A percentile compares a stretch with the other conserved stretches of the same genome.
Evolutionary conservation across 2,329 filamentous ascomycete species (phyloP).

Genomic region (Escovopsis sp.): DNA sequence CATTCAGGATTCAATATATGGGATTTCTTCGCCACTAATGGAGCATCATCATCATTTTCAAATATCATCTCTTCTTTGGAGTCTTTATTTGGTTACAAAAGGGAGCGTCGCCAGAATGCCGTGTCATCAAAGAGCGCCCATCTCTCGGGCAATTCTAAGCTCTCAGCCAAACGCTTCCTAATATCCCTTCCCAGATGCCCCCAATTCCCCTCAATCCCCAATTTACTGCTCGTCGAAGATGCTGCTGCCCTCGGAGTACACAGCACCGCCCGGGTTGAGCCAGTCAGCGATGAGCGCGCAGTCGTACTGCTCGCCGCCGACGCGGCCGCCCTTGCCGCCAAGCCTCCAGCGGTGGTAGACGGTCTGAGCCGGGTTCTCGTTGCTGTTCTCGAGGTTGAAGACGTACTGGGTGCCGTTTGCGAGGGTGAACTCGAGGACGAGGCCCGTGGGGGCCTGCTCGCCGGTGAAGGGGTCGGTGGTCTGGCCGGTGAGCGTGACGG

Average conservation of each 20-base stretch:
- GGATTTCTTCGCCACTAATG: too few relatives aligned
- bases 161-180: too few relatives aligned
- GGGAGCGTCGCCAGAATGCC: too few relatives aligned
- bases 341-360: slow-evolving; percentile 1
- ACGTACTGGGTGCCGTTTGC: slow-evolving; percentile 1
- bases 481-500: not conserved
- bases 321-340: not conserved
- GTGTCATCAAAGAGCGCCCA: too few relatives aligned
- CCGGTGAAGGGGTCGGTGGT: not conserved
- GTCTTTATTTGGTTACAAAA: too few relatives aligned
- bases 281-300: slow-evolving; percentile 1
- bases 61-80: too few relatives aligned
- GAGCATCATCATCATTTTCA: too few relatives aligned
- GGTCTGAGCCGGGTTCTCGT: not conserved
- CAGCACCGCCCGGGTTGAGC: not conserved
- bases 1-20: too few relatives aligned
- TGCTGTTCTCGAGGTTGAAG: not conserved
- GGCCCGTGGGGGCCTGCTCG: not conserved
- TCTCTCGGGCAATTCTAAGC: too few relatives aligned
- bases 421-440: not conserved
- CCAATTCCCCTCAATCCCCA: too few relatives aligned
- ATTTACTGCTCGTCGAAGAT: not conserved
- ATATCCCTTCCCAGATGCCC: too few relatives aligned
- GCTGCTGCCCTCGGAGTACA: not conserved
- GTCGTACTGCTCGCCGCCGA: not conserved